These are phyloP conservation scores for Podaxis sp. DNA, from an alignment of 768 basidiomycete species.

Conservation along the genomic window DNA sequence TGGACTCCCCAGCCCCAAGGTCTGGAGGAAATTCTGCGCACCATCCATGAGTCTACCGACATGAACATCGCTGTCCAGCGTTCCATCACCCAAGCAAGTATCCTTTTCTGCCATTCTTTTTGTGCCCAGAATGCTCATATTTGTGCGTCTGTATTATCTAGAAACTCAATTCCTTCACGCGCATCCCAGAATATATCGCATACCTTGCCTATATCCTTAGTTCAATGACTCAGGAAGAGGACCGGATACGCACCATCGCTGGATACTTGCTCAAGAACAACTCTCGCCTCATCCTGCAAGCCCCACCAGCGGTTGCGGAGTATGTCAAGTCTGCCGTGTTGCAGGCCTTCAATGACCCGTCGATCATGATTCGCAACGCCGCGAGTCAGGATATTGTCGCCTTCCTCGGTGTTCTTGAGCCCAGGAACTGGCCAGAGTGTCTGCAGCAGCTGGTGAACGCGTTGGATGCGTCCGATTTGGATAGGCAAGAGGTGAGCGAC, in stretches of 20 bases:
- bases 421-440: constrained; percentile 94
- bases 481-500: constrained; percentile 80
- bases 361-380: constrained; percentile 89
- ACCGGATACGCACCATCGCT: constrained; percentile 92
- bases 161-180: constrained; percentile 88
- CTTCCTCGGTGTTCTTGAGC: constrained; percentile 84
- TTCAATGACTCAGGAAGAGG: constrained; percentile 77
- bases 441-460: constrained; percentile 80
- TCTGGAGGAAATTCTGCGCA: constrained; percentile 88
- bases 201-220: constrained; percentile 95
- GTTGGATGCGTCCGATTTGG: constrained; percentile 72
- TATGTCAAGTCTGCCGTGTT: constrained; percentile 79
- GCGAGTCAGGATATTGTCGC: constrained; percentile 92
- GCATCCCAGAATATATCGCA: constrained; percentile 90
- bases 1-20: constrained; percentile 87
- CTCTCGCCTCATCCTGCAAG: constrained; percentile 71
- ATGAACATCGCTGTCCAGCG: constrained; percentile 74
- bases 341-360: constrained; percentile 76
- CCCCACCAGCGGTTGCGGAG: constrained; percentile 62
- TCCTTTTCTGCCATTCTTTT: constrained; percentile 20
- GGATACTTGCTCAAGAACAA: constrained; percentile 98
- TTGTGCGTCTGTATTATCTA: constrained; percentile 27
- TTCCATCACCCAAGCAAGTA: constrained; percentile 74
- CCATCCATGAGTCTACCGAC: constrained; percentile 89
- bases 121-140: constrained; percentile 18